A percentile compares a stretch with the other conserved stretches of the same genome.
phyloP scores from a whole-genome alignment of 2,329 filamentous ascomycete genomes.

The Coniella vitis region DNA sequence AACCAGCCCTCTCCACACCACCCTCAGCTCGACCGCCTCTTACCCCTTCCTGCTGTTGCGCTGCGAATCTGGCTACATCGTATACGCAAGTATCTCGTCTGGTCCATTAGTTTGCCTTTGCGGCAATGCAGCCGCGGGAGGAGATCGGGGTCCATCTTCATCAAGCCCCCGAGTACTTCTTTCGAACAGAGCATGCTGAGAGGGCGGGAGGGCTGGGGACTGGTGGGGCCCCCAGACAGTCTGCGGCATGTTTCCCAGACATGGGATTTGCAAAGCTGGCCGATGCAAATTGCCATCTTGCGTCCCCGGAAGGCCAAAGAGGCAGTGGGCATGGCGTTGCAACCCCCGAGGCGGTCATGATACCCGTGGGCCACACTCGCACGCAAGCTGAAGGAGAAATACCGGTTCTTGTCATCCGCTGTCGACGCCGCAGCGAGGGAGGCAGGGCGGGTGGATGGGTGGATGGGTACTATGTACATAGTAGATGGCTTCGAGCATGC shows the following conservation, averaged over 20 bases:
- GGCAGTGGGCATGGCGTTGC: slow-evolving; percentile 4
- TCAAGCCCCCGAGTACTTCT: no score
- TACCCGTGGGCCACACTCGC: not conserved
- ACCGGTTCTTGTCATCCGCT: not conserved
- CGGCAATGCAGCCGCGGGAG: not conserved
- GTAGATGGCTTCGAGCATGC: not conserved
- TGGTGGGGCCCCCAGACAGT: not conserved
- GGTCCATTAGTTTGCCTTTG: no score
- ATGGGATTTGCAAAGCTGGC: not conserved
- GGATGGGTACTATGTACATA: not conserved
- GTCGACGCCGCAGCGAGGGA: not conserved
- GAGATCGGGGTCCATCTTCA: no score
- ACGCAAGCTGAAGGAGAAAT: not conserved
- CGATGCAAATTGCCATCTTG: not conserved
- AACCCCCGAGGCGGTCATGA: slow-evolving; percentile 5
- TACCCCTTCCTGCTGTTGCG: no score
- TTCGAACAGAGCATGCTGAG: no score
- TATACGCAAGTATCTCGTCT: no score
- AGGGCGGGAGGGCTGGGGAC: not conserved
- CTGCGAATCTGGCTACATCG: no score
- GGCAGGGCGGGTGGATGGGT: not conserved
- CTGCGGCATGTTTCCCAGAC: not conserved
- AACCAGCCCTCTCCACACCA: not conserved
- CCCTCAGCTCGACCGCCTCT: not conserved
- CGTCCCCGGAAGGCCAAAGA: not conserved